Evolutionary conservation across 371 early-diverging fungal genomes (phyloP), one percentile per base, ranked within the genome.

Genomic region (Funneliformis caledonium): DNA sequence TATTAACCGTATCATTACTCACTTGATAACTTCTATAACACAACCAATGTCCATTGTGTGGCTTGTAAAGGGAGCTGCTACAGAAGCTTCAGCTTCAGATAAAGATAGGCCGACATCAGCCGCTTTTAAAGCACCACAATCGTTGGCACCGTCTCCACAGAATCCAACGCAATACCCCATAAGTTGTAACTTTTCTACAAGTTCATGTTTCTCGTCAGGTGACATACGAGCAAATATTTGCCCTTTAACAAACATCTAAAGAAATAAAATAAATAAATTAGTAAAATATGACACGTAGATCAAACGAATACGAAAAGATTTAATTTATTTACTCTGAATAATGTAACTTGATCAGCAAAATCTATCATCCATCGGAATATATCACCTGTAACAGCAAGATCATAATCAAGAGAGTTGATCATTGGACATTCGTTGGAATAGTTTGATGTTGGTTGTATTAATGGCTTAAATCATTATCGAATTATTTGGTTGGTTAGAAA

Each of bases 81-180:
- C 96, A 56, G 96, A 97, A 4, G 99, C 97, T 82, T 98, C 99
- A 14, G 99, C 98, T 81, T 98, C 96, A 8, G 97, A 96, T 45
- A 99, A 86, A 19, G 99, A 97, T 19, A 99, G 86, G 2, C 99
- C 99, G 45, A 99, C 97, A 86, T 99, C 99, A 10, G 99, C 99
- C 42, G 96, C 96, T 77, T 96, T 96, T 16, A 99, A 89, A 2
- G 99, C 99, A 31, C 98, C 99, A 88, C 98, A 98, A 86, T 99
- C 99, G 83, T 99, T 99, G 48, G 99, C 99, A 9, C 99, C 99
- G 88, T 99, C 99, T n/a, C 99, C 99, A 87, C 97, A 97, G 81
- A 99, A 98, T 0, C 97, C 96, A 9, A 96, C 94, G 82, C 94
- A 95, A 85, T 98, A 96, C 6, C 95, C 98, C 47, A 98, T 87